Evolutionary conservation across 768 basidiomycete species (phyloP), one percentile per base, ranked within the genome.

Genomic region (Galerina marginata): DNA sequence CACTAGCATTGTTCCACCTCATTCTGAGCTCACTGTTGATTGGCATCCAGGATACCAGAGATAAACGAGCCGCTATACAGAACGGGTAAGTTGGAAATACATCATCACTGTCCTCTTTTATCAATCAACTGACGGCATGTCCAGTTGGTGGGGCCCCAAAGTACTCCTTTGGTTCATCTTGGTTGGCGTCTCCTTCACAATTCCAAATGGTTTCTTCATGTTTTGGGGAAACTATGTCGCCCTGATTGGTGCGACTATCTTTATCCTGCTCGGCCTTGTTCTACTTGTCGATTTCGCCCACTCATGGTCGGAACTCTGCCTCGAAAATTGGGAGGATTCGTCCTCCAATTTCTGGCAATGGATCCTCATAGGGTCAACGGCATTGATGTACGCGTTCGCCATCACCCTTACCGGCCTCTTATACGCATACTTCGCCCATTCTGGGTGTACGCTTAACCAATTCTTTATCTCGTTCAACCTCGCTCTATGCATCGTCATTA

Each of bases 131-230:
- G 54, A 59, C 12, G 25, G 38, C 6, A 14, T 39, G 47, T 9
- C 5, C 65, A 96, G 95, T 29, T 99, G 95, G 95, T 99, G 97
- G 97, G 97, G 97, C 23, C 96, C 95, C 2, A 99, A 99, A 72
- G 88, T 93, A 52, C 82, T 97, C 9, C 79, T 92, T 9, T 99
- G 96, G 93, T 71, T 97, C 38, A 68, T 94, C 62, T 85, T 99
- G 58, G 79, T 95, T 48, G 83, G 83, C 62, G 75, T 91, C 23
- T 90, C 92, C 1, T 99, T 99, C 82, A 89, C 96, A 75, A 96
- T 99, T 69, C 97, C 96, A 0, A 98, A 98, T 73, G 91, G 86
- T 48, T 95, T 96, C 85, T 99, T 99, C 80, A 95, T 99, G 78
- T 93, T 97, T 74, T 99, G 95, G 91, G 96, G 95, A 37, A 95